Base-by-base conservation (phyloP, 352 stramenopile genomes). In the Aphanomyces cochlioides region DNA sequence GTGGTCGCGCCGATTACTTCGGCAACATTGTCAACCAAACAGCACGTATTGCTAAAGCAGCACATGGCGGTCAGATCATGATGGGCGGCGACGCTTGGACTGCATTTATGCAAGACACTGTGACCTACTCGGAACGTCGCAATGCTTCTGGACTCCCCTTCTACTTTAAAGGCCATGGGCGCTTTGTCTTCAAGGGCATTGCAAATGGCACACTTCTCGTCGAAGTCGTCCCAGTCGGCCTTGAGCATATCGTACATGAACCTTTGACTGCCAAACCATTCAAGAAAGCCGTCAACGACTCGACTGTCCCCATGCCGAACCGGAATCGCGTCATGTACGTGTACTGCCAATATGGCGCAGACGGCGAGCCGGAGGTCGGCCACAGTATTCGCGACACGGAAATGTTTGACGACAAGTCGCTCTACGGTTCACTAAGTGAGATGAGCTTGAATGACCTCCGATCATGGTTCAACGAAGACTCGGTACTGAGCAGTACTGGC, bases 11-110 rank as follows among this genome's bases (percentile, higher is more conserved):
- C 8, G 88, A 95, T 73, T 95, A 95, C 74, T 95, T 95, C 56
- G 88, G 88, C 56, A 93, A 93, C 74, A 94, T 95, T 69, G 88
- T 95, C 66, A 95, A 95, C 71, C 85, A 94, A 72, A 95, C 88
- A 0, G 88, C 88, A 5, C 82, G 88, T 53, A 95, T 95, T 66
- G 88, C 88, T 15, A 95, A 95, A 75, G 83, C 85, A 19, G 83
- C 88, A 0, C 82, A 89, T 15, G 88, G 88, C 45, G 85, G 85
- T 1, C 83, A 95, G 72, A 83, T 93, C 21, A 77, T 95, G 39
- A 90, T 95, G 66, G 88, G 88, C 34, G 81, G 84, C 5, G 86
- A 93, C 17, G 85, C 84, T 0, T 95, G 88, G 88, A 88, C 79
- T 53, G 73, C 82, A 7, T 93, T 91, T 56, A 78, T 77, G 15